Conservation (phyloP, 2,329 filamentous ascomycete species). For the Fusarium subglutinans region DNA sequence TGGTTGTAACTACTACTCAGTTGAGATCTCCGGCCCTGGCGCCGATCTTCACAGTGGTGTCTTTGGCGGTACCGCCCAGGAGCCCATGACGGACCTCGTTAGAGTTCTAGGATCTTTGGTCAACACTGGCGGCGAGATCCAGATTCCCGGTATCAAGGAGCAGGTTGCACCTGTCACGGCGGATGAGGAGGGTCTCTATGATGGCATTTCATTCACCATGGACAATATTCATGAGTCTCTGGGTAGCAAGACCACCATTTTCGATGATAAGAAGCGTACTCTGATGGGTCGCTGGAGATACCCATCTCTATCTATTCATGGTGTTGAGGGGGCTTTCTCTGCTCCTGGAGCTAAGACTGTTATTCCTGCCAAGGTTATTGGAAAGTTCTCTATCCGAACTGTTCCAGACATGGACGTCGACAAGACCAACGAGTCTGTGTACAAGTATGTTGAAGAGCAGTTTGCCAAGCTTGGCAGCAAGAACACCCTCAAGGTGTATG, state of each 20-base stretch:
- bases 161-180: slow-evolving; percentile 89
- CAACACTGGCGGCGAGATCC: slow-evolving; percentile 89
- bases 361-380: slow-evolving; percentile 96
- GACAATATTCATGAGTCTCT: slow-evolving; percentile 92
- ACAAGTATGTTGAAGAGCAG: slow-evolving; percentile 82
- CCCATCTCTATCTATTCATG: slow-evolving; percentile 93
- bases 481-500: slow-evolving; percentile 83
- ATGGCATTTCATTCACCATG: slow-evolving; percentile 94
- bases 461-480: slow-evolving; percentile 91
- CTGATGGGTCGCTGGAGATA: slow-evolving; percentile 97
- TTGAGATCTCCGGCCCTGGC: slow-evolving; percentile 89
- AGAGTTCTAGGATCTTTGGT: slow-evolving; percentile 85
- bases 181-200: slow-evolving; percentile 89
- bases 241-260: slow-evolving; percentile 87
- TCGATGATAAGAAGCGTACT: slow-evolving; percentile 87
- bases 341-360: slow-evolving; percentile 96
- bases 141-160: slow-evolving; percentile 92
- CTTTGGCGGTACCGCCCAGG: slow-evolving; percentile 94
- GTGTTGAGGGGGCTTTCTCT: slow-evolving; percentile 93
- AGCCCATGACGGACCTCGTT: slow-evolving; percentile 97
- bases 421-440: slow-evolving; percentile 85
- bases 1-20: slow-evolving; percentile 96
- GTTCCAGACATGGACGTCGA: slow-evolving; percentile 97
- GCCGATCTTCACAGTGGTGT: slow-evolving; percentile 97
- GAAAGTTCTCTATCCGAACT: slow-evolving; percentile 98